These are phyloP conservation scores for Rosa rugosa DNA, from an alignment of 306 rosid genomes.

Conservation along the genomic window DNA sequence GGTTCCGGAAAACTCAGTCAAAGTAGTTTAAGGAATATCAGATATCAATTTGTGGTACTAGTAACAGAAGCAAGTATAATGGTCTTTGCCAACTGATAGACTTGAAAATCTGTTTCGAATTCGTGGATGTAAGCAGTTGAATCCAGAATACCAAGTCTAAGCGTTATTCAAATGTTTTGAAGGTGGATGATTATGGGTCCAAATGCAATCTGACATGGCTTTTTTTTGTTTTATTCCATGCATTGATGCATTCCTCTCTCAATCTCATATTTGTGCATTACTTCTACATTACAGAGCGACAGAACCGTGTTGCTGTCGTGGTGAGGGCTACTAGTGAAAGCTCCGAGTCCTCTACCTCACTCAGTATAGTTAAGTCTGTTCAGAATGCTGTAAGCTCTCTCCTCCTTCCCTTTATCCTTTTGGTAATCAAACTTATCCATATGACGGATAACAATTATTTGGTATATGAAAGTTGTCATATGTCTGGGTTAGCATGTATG, in stretches of 20 bases:
- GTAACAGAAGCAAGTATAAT: not conserved
- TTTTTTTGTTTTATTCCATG: not conserved
- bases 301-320: slow-evolving; percentile 29
- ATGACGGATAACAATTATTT: not conserved
- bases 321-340: slow-evolving; percentile 71
- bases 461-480: not conserved
- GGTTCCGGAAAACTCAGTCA: not conserved
- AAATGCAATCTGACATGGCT: not conserved
- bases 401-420: slow-evolving; percentile 28
- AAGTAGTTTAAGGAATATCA: not conserved
- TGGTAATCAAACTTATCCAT: not conserved
- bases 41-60: not conserved
- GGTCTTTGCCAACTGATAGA: slow-evolving; percentile 5
- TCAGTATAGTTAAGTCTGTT: slow-evolving; percentile 64
- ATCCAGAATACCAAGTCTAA: not conserved
- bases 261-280: not conserved
- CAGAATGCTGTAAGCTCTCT: slow-evolving; percentile 66
- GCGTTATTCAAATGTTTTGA: not conserved
- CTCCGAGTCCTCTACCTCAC: slow-evolving; percentile 72
- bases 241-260: not conserved
- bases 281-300: slow-evolving; percentile 47
- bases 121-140: slow-evolving; percentile 9
- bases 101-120: not conserved
- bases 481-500: not conserved
- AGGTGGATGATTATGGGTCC: not conserved